These are phyloP conservation scores for Taphrina populina DNA, from an alignment of 1,139 yeast genomes.

Conservation along the genomic window DNA sequence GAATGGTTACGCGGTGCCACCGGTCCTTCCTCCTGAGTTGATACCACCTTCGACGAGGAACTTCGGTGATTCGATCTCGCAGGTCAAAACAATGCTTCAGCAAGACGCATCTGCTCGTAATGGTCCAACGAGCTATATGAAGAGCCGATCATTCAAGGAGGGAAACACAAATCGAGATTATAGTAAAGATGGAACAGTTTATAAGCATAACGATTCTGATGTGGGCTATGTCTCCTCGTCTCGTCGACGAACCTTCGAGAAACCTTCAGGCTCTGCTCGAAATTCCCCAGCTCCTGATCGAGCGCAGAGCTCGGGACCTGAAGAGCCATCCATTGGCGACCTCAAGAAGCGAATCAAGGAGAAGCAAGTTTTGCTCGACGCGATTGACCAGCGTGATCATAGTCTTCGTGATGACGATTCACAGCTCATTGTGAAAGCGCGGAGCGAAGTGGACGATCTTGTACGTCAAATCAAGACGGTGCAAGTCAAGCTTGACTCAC, in stretches of 20 bases:
- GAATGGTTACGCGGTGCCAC: slow-evolving; percentile 75
- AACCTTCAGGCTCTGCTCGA: neutral
- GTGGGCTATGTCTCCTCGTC: slow-evolving; percentile 66
- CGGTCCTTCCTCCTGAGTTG: slow-evolving; percentile 47
- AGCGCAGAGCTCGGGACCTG: neutral
- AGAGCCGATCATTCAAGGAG: slow-evolving; percentile 40
- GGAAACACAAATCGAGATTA: slow-evolving; percentile 45
- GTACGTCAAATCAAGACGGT: slow-evolving; percentile 60
- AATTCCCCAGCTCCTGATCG: slow-evolving; percentile 34
- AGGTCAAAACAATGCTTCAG: slow-evolving; percentile 53
- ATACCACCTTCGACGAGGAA: slow-evolving; percentile 58
- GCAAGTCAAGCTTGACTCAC: slow-evolving; percentile 52
- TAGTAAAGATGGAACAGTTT: slow-evolving; percentile 55
- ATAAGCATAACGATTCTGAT: slow-evolving; percentile 62
- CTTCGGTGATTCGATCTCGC: slow-evolving; percentile 51
- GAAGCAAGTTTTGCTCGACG: slow-evolving; percentile 66
- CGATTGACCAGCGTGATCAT: slow-evolving; percentile 68
- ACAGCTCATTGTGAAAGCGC: slow-evolving; percentile 50
- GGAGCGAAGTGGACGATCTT: slow-evolving; percentile 59
- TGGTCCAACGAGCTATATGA: slow-evolving; percentile 36
- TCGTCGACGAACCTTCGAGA: slow-evolving; percentile 47
- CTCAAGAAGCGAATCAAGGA: slow-evolving; percentile 65
- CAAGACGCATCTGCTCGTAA: slow-evolving; percentile 40
- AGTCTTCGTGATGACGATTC: slow-evolving; percentile 51
- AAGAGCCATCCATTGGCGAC: slow-evolving; percentile 40